Percentiles rank a stretch among this genome's conserved stretches.
Evolutionary conservation across 345 rosid genomes (phyloP).

Genomic region (Boechera divaricarpa): DNA sequence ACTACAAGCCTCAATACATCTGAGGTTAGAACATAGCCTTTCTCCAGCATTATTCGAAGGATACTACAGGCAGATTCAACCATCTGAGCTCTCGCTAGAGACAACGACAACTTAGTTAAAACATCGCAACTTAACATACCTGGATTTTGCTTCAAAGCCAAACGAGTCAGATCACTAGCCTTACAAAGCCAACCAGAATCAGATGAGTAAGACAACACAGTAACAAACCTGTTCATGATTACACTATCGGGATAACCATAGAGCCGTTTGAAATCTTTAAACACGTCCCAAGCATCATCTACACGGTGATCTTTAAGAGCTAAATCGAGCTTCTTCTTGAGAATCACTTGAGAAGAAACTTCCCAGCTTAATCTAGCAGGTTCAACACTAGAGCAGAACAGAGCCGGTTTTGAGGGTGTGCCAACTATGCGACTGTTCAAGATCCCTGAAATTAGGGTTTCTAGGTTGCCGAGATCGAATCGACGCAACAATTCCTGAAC

Average conservation of each 20-base stretch:
- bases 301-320: slow-evolving; percentile 54
- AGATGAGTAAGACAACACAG: slow-evolving; percentile 67
- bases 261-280: slow-evolving; percentile 61
- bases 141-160: slow-evolving; percentile 53
- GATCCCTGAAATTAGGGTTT: slow-evolving; percentile 7
- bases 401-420: neutral
- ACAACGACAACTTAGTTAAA: slow-evolving; percentile 59
- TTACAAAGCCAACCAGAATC: slow-evolving; percentile 60
- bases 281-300: slow-evolving; percentile 72
- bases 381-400: slow-evolving; percentile 32
- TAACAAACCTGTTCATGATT: slow-evolving; percentile 54
- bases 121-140: slow-evolving; percentile 47
- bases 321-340: slow-evolving; percentile 65
- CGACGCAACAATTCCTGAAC: slow-evolving; percentile 27
- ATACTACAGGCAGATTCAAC: slow-evolving; percentile 59
- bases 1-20: slow-evolving; percentile 53
- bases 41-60: slow-evolving; percentile 65
- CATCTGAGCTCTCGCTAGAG: slow-evolving; percentile 77
- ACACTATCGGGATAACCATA: slow-evolving; percentile 60
- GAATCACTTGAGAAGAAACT: slow-evolving; percentile 53
- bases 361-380: slow-evolving; percentile 55
- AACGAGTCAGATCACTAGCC: slow-evolving; percentile 58
- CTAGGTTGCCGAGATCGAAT: slow-evolving; percentile 2
- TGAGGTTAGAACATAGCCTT: slow-evolving; percentile 42
- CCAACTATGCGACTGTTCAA: neutral